Evolutionary conservation across 129 eudicot species (phyloP), one percentile per base, ranked within the genome.

Genomic region (Dittrichia graveolens): DNA sequence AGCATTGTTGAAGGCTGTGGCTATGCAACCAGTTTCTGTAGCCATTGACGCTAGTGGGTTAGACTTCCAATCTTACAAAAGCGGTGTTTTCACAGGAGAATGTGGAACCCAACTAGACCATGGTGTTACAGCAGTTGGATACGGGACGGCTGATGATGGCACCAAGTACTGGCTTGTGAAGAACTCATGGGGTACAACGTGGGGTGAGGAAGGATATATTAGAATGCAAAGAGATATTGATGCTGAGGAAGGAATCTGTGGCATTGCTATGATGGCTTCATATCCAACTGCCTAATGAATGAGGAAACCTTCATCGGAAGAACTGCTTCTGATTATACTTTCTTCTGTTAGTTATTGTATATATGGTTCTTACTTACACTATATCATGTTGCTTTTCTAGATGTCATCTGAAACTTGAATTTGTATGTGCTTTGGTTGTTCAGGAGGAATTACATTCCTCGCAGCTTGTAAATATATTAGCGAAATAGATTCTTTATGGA

Each of bases 191-290:
- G 75, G 75, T 5, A 56, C 75, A 11, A 53, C 34, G 40, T 69
- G 76, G 68, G 76, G 76, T 10, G 76, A 72, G 31, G 68, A 35
- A 2, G 77, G 77, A 31, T 72, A 72, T 46, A 58, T 72, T 4
- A 72, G 65, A 49, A 56, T 72, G 45, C 45, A 72, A 14, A 46
- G 76, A 14, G 76, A 72, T 42, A 67, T 72, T 10, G 76, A 44
- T 8, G 37, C 44, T 3, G 54, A 34, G 9, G 58, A 72, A 57
- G 76, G 76, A 6, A 31, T 57, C 1, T 58, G 76, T 37, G 76
- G 76, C 2, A 72, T 72, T 58, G 76, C 76, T 31, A 72, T 72
- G 76, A 61, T 57, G 56, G 55, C 67, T 10, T 72, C 76, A 2
- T 72, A 72, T 72, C 76, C 76, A 57, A 72, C 76, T 67, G 67